Evolutionary conservation across 2,329 filamentous ascomycete genomes (phyloP).

Genomic region (Paraconiothyrium brasiliense): DNA sequence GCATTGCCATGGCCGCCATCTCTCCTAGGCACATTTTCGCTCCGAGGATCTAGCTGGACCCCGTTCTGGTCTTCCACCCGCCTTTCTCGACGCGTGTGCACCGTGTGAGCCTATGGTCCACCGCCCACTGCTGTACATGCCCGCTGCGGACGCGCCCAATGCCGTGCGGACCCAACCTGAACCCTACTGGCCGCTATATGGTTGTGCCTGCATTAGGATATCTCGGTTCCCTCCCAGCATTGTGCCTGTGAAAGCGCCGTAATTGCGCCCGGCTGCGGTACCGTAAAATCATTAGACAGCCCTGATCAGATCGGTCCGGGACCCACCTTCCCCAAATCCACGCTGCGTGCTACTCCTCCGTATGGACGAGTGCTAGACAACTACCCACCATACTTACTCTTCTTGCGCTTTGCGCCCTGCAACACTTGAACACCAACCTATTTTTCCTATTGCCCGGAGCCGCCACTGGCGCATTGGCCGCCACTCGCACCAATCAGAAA

Average conservation of each 20-base stretch:
- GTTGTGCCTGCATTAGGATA: constrained; percentile 34
- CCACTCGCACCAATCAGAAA: constrained; percentile 38
- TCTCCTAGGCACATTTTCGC: constrained; percentile 23
- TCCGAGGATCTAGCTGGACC: not conserved
- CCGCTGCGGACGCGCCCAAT: constrained; percentile 40
- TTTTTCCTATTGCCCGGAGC: constrained; percentile 38
- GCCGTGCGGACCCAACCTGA: constrained; percentile 34
- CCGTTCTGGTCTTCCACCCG: constrained; percentile 14
- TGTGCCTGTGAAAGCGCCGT: constrained; percentile 29
- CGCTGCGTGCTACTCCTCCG: constrained; percentile 29
- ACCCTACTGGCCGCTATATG: constrained; percentile 40
- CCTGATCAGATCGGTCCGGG: constrained; percentile 34
- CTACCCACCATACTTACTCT: constrained; percentile 41
- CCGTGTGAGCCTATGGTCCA: constrained; percentile 22
- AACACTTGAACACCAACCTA: constrained; percentile 48
- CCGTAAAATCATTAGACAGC: constrained; percentile 37
- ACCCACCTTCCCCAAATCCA: constrained; percentile 36
- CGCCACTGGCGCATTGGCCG: constrained; percentile 25
- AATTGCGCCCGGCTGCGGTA: constrained; percentile 25
- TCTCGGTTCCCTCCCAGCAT: constrained; percentile 27
- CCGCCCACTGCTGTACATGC: constrained; percentile 23
- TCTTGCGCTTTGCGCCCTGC: constrained; percentile 52
- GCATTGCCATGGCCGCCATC: constrained; percentile 30
- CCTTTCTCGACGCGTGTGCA: constrained; percentile 12
- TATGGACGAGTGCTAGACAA: constrained; percentile 43